Conservation (phyloP, 225 moss, liverwort and hornwort species). For the Ulota crispa region DNA sequence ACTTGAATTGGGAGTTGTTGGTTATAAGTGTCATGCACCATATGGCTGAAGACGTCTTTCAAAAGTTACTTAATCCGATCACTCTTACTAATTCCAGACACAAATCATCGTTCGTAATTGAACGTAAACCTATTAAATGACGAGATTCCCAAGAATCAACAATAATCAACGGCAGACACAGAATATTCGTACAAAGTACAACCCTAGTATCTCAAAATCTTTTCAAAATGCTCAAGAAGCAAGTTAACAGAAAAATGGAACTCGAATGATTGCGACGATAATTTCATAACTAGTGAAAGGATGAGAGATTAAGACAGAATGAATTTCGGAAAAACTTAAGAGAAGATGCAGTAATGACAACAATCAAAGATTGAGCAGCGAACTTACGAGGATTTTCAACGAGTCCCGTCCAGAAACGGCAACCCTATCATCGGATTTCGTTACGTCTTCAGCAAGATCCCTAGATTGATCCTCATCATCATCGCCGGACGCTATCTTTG, state of each 20-base stretch:
- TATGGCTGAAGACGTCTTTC: background rate
- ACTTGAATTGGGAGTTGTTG: too few species aligned
- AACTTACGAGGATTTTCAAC: slow-evolving; percentile 40
- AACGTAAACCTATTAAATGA: background rate
- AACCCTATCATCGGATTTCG: slow-evolving; percentile 34
- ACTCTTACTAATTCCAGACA: background rate
- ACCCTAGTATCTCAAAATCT: slow-evolving; percentile 36
- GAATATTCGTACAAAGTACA: background rate
- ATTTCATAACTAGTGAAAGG: background rate
- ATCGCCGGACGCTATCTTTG: slow-evolving; percentile 7
- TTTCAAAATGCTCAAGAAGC: background rate
- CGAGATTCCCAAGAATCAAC: background rate
- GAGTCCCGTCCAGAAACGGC: slow-evolving; percentile 33
- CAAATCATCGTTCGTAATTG: background rate
- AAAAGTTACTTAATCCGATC: background rate
- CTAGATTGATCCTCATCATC: slow-evolving; percentile 17
- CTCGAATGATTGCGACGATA: slow-evolving; percentile 2
- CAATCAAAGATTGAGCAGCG: slow-evolving; percentile 4
- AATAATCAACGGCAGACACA: background rate
- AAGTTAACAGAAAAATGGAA: slow-evolving; percentile 1
- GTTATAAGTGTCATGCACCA: too few species aligned
- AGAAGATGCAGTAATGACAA: background rate
- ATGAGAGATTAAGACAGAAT: background rate
- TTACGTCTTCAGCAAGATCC: slow-evolving; percentile 20
- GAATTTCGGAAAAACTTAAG: background rate